These are phyloP conservation scores for Agaricus subrufescens DNA, from an alignment of 768 basidiomycete genomes.

Conservation along the genomic window DNA sequence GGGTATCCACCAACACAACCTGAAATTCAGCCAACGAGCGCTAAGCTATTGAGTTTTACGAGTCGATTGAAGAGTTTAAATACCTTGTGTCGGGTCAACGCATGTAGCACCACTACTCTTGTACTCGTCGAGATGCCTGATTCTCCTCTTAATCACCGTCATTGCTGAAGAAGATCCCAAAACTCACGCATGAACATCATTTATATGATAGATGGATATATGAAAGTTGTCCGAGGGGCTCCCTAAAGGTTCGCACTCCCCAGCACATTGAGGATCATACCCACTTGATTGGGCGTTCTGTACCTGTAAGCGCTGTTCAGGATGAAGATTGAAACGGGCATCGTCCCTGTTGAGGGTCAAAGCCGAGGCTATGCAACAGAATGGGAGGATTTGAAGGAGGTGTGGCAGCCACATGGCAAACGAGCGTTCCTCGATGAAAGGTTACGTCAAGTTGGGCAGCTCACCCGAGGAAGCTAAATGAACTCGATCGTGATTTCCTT, in stretches of 20 bases:
- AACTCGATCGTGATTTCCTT: no score
- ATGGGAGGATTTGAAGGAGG: no score
- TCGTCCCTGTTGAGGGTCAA: no score
- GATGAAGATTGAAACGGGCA: no score
- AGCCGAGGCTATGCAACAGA: no score
- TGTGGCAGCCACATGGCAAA: no score
- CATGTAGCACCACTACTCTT: slow-evolving; percentile 31
- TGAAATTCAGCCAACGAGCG: neutral
- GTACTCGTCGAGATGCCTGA: slow-evolving; percentile 34
- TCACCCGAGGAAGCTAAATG: no score
- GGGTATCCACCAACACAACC: slow-evolving; percentile 41
- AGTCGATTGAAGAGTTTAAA: neutral
- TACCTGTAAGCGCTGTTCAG: no score
- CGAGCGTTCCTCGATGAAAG: no score
- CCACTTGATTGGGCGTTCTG: no score
- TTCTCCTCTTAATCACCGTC: neutral
- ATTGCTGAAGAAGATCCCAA: neutral
- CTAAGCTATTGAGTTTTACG: neutral
- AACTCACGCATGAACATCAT: slow-evolving; percentile 36
- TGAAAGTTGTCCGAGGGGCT: slow-evolving; percentile 16
- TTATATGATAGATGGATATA: slow-evolving; percentile 34
- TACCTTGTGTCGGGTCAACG: slow-evolving; percentile 25
- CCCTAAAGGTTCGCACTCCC: slow-evolving; percentile 1
- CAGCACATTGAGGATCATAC: no score
- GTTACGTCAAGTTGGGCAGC: no score